Evolutionary conservation across 768 basidiomycete species (phyloP), one percentile per base, ranked within the genome.

Genomic region (Hydnomerulius pinastri): DNA sequence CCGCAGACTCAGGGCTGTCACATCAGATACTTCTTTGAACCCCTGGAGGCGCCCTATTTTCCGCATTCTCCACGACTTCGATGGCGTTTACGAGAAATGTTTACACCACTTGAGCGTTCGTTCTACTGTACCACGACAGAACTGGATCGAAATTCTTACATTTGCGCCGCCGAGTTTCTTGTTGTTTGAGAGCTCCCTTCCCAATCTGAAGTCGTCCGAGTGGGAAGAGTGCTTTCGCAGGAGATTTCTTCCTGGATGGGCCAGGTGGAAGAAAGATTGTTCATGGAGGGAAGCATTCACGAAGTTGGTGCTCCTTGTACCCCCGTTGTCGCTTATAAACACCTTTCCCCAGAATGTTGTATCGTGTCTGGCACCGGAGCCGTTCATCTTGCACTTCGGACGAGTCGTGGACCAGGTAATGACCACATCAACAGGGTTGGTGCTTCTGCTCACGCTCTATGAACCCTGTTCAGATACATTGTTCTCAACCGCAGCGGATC

Each of bases 341-440:
- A 49, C 18, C 35, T 48, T 17, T 39, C 24, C 55, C 39, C 46
- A 90, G 89, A 61, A 62, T 79, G 29, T 67, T 91, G 45, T 74
- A 79, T 61, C 75, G 85, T 27, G 73, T 86, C 32, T 85, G 81
- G 79, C 90, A 92, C 63, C 80, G 88, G 47, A 78, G 76, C 60
- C 74, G 71, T 32, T 81, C 82, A 3, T 75, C 77, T n/a, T 92
- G 90, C 61, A 90, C 89, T 18, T 66, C 80, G 6, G 86, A 90
- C 58, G 91, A 92, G 68, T 73, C 87, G 18, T 92, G 90, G 89
- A 91, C 89, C 42, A 89, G 82, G 86, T 90, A 64, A 58, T 73
- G 65, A 4, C 44, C 23, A 28, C 48, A 32, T 60, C 54, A 17
- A 51, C 40, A 39, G 11, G 4, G n/a, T 36, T 5, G 6, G 23